These are phyloP conservation scores for Hibiscus mutabilis DNA, from an alignment of 345 rosid species.

Conservation along the genomic window DNA sequence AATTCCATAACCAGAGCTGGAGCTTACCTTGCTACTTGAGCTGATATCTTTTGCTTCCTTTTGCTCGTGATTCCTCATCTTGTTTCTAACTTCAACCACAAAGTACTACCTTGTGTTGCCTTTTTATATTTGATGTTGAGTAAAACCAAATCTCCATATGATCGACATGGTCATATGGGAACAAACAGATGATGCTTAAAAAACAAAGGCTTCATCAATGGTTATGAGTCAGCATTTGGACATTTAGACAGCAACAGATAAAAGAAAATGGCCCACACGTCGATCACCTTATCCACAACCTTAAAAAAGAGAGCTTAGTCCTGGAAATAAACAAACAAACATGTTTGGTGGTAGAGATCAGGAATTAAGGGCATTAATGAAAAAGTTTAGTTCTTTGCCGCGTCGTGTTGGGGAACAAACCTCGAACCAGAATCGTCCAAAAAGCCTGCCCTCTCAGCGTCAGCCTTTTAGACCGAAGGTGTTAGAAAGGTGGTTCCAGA, in stretches of 20 bases:
- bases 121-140: not conserved
- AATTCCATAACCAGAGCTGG: not conserved
- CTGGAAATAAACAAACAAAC: not conserved
- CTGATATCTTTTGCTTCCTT: slow-evolving; percentile 25
- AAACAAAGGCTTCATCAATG: not conserved
- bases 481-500: not conserved
- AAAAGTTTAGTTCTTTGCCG: not conserved
- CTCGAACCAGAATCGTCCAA: too few species aligned
- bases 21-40: slow-evolving; percentile 26
- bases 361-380: not conserved
- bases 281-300: not conserved
- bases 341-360: not conserved
- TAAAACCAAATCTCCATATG: not conserved
- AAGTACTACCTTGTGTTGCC: not conserved
- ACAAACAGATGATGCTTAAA: not conserved
- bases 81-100: not conserved
- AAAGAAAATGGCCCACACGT: not conserved
- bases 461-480: not conserved
- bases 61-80: slow-evolving; percentile 4
- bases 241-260: not conserved
- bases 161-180: not conserved
- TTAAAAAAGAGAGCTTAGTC: not conserved
- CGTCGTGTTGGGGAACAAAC: not conserved
- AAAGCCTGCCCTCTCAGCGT: too few species aligned
- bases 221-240: slow-evolving; percentile 6